Percentiles rank a stretch among this genome's conserved stretches.
These are phyloP conservation scores for Clonostachys chloroleuca DNA, from an alignment of 2,329 filamentous ascomycete species.

Conservation along the genomic window DNA sequence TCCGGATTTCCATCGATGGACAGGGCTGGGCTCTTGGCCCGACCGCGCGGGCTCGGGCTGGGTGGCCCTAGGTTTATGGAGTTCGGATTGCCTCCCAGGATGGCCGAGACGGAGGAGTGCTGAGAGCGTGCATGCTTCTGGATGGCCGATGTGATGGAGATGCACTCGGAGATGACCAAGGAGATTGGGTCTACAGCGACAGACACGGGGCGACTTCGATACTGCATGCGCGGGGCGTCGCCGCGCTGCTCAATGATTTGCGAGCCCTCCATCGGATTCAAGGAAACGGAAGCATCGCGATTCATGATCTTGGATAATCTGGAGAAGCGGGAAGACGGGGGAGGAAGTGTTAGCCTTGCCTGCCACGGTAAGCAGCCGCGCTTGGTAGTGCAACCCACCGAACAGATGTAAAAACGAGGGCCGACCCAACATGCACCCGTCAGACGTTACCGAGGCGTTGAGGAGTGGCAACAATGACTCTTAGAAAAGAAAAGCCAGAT, in stretches of 20 bases:
- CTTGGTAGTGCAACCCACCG: no score
- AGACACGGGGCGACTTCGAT: conserved; percentile 59
- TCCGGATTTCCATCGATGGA: conserved; percentile 36
- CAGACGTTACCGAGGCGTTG: no score
- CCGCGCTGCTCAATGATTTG: conserved; percentile 10
- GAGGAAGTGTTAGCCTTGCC: no score
- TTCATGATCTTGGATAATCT: conserved; percentile 17
- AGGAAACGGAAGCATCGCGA: conserved; percentile 18
- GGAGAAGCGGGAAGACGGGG: no score
- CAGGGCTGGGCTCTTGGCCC: conserved; percentile 32
- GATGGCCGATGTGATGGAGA: conserved; percentile 96
- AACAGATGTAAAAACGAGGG: no score
- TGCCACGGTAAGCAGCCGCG: no score
- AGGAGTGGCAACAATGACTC: no score
- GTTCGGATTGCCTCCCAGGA: conserved; percentile 73
- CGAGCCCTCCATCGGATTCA: conserved; percentile 14
- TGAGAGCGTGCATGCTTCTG: conserved; percentile 96
- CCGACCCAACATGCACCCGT: no score
- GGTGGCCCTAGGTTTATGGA: conserved; percentile 48
- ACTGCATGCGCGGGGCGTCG: conserved; percentile 46
- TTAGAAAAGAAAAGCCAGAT: no score
- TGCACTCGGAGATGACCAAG: conserved; percentile 96
- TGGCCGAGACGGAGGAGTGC: conserved; percentile 93
- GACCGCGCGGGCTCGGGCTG: conserved; percentile 30
- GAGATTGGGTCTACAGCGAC: conserved; percentile 89